Evolutionary conservation across 1,284 basidiomycete genomes (phyloP).

Genomic region (Boletellus deceptivus): DNA sequence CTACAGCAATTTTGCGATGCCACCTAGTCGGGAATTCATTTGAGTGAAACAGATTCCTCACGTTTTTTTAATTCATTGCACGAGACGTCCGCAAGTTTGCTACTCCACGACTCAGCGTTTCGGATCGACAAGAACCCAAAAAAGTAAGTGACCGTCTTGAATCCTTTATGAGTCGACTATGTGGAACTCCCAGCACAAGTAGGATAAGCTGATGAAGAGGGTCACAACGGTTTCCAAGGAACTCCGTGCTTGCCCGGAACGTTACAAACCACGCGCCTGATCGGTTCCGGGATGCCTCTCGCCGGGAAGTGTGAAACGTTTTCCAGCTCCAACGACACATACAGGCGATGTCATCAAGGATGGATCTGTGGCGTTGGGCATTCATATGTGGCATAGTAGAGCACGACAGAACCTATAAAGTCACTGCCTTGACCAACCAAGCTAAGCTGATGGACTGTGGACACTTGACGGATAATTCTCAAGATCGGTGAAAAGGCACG

Average conservation of each 20-base stretch:
- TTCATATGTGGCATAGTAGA: not conserved
- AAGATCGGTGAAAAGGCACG: not conserved
- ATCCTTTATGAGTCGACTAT: constrained; percentile 1
- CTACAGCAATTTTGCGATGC: not conserved
- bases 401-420: not conserved
- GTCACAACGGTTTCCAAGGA: not conserved
- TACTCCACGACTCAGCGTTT: not conserved
- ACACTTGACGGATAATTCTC: not conserved
- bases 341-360: not conserved
- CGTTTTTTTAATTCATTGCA: not conserved
- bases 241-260: constrained; percentile 1
- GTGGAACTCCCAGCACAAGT: not conserved
- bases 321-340: not conserved
- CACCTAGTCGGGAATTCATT: not conserved
- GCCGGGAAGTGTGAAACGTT: constrained; percentile 3
- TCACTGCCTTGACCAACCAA: not conserved
- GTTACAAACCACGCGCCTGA: not conserved
- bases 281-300: not conserved
- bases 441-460: not conserved
- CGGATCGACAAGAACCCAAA: not conserved
- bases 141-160: not conserved
- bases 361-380: not conserved
- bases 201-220: not conserved
- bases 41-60: not conserved
- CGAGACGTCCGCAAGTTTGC: not conserved